Base-by-base conservation (phyloP, 768 basidiomycete genomes). In the Psilocybe azurescens region DNA sequence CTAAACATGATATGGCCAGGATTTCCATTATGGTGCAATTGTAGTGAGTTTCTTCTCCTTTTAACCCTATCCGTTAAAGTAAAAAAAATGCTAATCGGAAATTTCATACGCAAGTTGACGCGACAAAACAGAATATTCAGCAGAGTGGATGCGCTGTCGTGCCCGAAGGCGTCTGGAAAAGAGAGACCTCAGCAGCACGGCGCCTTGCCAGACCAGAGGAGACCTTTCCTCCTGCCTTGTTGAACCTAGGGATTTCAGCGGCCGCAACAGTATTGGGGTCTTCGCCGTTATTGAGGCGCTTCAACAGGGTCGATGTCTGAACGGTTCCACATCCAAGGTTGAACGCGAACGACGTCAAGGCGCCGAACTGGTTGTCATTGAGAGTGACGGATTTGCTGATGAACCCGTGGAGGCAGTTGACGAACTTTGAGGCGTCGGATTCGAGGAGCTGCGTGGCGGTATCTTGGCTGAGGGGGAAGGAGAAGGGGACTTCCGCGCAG, bases 341-440 rank as follows among this genome's bases (percentile, higher is more conserved):
- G 64, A 74, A 77, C 52, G 76, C 64, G 57, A 70, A 76, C 11
- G 71, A 69, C 1, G 71, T 67, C 32, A 78, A 61, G 8, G 77
- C 76, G 24, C 75, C 76, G 66, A 73, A 73, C 60, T 78, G 77
- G 67, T 77, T 77, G 49, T 74, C 77, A 47, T 75, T 78, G 51
- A 78, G 67, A 20, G 56, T 56, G 16, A 77, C 76, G 13, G 39
- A 66, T 53, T 69, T 64, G 64, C 66, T 67, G 62, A 77, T 68
- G 30, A 69, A 56, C 18, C 67, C 64, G 46, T 73, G 67, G 29
- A 78, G 60, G 67, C 76, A 78, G 39, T 59, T 68, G 0, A 71
- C 71, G 62, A 73, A 75, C 38, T 64, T 67, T 48, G 65, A 55
- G 41, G 72, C 61, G 62, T 78, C 77, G 28, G 66, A 61, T 41